These are phyloP conservation scores for Gossypium lobatum DNA, from an alignment of 441 rosid genomes.

Conservation along the genomic window DNA sequence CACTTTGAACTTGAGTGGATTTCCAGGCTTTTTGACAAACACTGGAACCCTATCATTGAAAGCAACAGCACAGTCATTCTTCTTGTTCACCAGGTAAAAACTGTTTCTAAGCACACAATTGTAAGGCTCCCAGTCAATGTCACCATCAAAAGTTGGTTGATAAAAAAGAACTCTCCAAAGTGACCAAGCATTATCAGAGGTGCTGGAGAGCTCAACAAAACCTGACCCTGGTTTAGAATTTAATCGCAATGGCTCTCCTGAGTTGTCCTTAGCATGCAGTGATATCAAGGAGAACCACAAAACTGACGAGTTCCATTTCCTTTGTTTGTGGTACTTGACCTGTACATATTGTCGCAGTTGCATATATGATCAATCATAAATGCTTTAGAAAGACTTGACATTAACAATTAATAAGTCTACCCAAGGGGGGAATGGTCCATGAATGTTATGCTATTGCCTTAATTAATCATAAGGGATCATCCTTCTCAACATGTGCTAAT, in stretches of 20 bases:
- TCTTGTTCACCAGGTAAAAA: slow-evolving; percentile 80
- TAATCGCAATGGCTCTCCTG: slow-evolving; percentile 70
- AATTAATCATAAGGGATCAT: slow-evolving; percentile 2
- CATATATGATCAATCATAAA: not conserved
- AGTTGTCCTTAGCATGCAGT: slow-evolving; percentile 60
- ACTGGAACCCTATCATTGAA: slow-evolving; percentile 70
- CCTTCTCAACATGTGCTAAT: not conserved
- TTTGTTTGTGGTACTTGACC: slow-evolving; percentile 71
- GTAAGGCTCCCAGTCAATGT: slow-evolving; percentile 58
- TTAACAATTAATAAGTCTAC: not conserved
- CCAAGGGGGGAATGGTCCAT: not conserved
- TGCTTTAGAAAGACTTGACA: not conserved
- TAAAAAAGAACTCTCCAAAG: slow-evolving; percentile 60
- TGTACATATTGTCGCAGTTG: slow-evolving; percentile 22
- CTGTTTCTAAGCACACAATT: slow-evolving; percentile 53
- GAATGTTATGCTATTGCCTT: not conserved
- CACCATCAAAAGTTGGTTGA: slow-evolving; percentile 49
- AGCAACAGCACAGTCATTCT: slow-evolving; percentile 78
- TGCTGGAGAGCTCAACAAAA: slow-evolving; percentile 67
- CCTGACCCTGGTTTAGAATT: slow-evolving; percentile 60
- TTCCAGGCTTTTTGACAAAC: slow-evolving; percentile 91
- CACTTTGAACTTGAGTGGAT: slow-evolving; percentile 84
- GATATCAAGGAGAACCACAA: slow-evolving; percentile 88
- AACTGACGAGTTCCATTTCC: slow-evolving; percentile 65
- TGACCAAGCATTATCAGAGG: slow-evolving; percentile 46